Evolutionary conservation across 2,329 filamentous ascomycete species (phyloP).

Genomic region (Ophiocordyceps camponoti-floridani): DNA sequence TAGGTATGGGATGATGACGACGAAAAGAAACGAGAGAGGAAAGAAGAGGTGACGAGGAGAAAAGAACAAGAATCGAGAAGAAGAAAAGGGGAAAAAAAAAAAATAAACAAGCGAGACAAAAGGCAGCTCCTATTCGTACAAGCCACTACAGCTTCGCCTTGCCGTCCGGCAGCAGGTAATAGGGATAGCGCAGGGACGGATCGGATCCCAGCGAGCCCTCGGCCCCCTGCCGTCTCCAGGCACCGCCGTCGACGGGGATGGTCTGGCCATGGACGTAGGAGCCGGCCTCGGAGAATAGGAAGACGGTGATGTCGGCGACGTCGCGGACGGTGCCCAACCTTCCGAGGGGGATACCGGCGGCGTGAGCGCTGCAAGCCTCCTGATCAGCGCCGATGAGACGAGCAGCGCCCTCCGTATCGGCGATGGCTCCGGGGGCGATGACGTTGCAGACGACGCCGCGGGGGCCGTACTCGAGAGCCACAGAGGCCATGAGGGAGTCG

Average conservation of each 20-base stretch:
- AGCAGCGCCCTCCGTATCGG: constrained; percentile 64
- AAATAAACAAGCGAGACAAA: not conserved
- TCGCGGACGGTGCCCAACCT: constrained; percentile 68
- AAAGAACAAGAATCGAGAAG: not conserved
- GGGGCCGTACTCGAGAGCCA: constrained; percentile 81
- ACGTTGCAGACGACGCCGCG: constrained; percentile 75
- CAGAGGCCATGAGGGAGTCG: constrained; percentile 63
- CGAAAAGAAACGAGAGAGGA: too few relatives aligned
- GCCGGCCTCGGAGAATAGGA: constrained; percentile 68
- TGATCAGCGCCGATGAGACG: constrained; percentile 30
- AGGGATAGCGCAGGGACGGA: constrained; percentile 30
- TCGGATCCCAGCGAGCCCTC: constrained; percentile 24
- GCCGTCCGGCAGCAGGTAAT: constrained; percentile 21
- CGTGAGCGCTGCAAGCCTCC: constrained; percentile 14
- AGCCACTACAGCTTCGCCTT: constrained; percentile 24
- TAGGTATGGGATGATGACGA: too few relatives aligned
- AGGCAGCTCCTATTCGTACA: too few relatives aligned
- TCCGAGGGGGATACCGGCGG: constrained; percentile 47
- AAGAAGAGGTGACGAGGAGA: too few relatives aligned
- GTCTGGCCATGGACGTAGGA: constrained; percentile 74
- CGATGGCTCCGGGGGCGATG: constrained; percentile 75
- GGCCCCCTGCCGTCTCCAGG: constrained; percentile 34
- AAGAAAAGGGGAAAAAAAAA: not conserved
- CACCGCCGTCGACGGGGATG: constrained; percentile 53
- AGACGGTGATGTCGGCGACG: constrained; percentile 84